A percentile compares a stretch with the other conserved stretches of the same genome.
Conservation (phyloP, 148 eudicot species). For the Polygonum aviculare region DNA sequence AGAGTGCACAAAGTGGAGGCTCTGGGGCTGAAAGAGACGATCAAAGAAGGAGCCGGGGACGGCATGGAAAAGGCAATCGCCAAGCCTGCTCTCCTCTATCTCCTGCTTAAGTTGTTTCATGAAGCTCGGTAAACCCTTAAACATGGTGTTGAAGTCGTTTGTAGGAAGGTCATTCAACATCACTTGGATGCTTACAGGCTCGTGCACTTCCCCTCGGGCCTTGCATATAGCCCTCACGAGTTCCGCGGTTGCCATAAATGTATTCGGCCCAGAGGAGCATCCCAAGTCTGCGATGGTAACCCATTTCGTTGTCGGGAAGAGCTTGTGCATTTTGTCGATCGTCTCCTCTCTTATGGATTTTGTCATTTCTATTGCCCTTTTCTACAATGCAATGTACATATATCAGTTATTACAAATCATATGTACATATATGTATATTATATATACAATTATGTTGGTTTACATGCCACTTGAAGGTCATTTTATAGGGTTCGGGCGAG, state of each 20-base stretch:
- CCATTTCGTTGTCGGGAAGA: neutral
- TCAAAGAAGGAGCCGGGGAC: neutral
- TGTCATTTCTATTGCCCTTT: neutral
- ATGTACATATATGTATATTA: too few relatives aligned
- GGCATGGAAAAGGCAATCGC: neutral
- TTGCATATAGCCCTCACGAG: neutral
- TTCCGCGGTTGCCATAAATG: neutral
- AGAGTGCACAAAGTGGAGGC: neutral
- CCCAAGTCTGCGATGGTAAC: neutral
- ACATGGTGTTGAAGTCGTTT: slow-evolving; percentile 1
- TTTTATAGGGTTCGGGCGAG: too few relatives aligned
- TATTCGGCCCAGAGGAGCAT: neutral
- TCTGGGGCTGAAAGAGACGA: neutral
- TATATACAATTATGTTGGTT: too few relatives aligned
- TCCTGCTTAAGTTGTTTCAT: neutral
- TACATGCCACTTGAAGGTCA: too few relatives aligned
- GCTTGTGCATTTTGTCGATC: neutral
- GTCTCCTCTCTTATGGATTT: neutral
- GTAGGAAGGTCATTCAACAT: neutral
- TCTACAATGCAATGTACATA: neutral
- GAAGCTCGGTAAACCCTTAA: neutral
- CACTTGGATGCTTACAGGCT: neutral
- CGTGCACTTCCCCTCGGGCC: neutral
- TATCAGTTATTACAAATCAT: too few relatives aligned
- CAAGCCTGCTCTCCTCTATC: neutral